These are phyloP conservation scores for Penicillium maclennaniae DNA, from an alignment of 495 filamentous ascomycete species.

Conservation along the genomic window DNA sequence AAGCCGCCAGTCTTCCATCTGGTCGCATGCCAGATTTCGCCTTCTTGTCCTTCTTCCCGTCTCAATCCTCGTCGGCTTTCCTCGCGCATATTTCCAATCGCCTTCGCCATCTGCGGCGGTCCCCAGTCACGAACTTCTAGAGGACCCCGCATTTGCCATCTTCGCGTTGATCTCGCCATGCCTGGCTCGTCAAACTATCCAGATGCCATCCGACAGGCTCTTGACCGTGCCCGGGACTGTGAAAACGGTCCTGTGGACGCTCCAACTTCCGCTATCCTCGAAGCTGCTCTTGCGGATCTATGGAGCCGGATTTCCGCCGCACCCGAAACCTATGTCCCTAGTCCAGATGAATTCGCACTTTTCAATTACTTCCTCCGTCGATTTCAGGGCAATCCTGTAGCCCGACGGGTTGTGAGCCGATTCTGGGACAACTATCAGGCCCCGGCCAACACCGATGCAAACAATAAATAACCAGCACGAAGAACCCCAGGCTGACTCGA, in stretches of 20 bases:
- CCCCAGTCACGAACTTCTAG: not conserved
- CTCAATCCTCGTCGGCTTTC: slow-evolving; percentile 1
- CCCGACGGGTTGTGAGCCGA: slow-evolving; percentile 42
- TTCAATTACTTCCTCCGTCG: slow-evolving; percentile 69
- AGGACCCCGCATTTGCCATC: not conserved
- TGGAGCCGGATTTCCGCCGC: slow-evolving; percentile 59
- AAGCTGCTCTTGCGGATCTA: slow-evolving; percentile 52
- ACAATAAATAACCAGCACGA: slow-evolving; percentile 21
- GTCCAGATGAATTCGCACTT: slow-evolving; percentile 66
- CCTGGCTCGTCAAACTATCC: slow-evolving; percentile 24
- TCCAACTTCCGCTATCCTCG: slow-evolving; percentile 49
- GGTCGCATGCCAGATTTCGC: slow-evolving; percentile 18
- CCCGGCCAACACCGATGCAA: slow-evolving; percentile 15
- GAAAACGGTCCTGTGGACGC: slow-evolving; percentile 54
- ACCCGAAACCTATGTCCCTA: slow-evolving; percentile 63
- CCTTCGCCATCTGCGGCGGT: not conserved
- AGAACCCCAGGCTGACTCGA: not conserved
- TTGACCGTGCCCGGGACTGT: slow-evolving; percentile 66
- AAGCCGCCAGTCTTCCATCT: slow-evolving; percentile 12
- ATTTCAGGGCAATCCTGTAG: slow-evolving; percentile 43
- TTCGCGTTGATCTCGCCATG: not conserved
- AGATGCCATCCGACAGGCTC: slow-evolving; percentile 38
- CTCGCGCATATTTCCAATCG: slow-evolving; percentile 8
- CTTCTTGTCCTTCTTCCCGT: slow-evolving; percentile 2
- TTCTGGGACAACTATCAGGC: slow-evolving; percentile 48